Percentiles rank a stretch among this genome's conserved stretches.
phyloP scores from a whole-genome alignment of 805 yeast genomes.

The Barnettozyma siamensis region DNA sequence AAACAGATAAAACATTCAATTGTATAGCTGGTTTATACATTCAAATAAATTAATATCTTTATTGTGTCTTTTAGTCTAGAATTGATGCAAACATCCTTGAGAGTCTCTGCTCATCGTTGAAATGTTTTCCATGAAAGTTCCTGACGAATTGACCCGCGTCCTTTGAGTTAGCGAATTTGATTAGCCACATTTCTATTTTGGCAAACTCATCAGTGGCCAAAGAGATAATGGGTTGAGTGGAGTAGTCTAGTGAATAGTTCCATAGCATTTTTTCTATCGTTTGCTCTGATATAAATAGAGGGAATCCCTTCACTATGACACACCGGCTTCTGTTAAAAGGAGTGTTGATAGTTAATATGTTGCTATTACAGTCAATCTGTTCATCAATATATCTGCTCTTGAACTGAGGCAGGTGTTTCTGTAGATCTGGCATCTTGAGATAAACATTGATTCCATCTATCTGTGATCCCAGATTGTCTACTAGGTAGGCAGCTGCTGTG shows the following conservation, averaged over 20 bases:
- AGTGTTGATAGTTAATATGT: not conserved
- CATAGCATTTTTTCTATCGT: constrained; percentile 37
- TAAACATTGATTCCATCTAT: constrained; percentile 46
- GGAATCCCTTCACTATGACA: constrained; percentile 41
- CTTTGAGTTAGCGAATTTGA: constrained; percentile 37
- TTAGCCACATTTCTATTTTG: constrained; percentile 25
- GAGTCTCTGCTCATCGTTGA: constrained; percentile 24
- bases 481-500: constrained; percentile 46
- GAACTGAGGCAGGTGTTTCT: constrained; percentile 2
- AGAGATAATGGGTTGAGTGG: constrained; percentile 10
- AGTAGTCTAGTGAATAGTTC: constrained; percentile 41
- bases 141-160: constrained; percentile 49
- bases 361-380: not conserved
- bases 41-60: not conserved
- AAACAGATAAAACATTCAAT: not conserved
- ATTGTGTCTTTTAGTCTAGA: constrained; percentile 1
- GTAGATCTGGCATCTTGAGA: constrained; percentile 38
- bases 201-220: constrained; percentile 10
- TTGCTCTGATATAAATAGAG: constrained; percentile 34
- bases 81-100: constrained; percentile 29
- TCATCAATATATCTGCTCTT: constrained; percentile 4
- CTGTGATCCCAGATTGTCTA: constrained; percentile 42
- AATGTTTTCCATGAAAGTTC: constrained; percentile 42
- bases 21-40: constrained; percentile 2
- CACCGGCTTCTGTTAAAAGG: constrained; percentile 21